A percentile compares a stretch with the other conserved stretches of the same genome.
Evolutionary conservation across 1,284 basidiomycete genomes (phyloP).

Genomic region (Ustilago tritici): DNA sequence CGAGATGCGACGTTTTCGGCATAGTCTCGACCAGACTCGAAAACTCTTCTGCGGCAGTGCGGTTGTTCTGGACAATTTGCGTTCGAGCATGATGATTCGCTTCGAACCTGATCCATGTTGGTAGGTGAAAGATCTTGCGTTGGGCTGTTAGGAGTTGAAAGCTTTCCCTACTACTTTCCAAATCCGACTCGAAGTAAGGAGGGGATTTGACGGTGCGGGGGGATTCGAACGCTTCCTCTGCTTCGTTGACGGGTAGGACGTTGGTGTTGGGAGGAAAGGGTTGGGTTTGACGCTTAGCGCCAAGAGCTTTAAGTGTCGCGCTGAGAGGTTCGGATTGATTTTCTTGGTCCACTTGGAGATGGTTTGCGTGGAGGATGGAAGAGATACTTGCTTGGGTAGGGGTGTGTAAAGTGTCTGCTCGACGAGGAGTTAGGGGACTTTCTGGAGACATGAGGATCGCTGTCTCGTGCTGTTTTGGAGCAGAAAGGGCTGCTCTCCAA

Average conservation of each 20-base stretch:
- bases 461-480: constrained; percentile 10
- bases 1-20: constrained; percentile 21
- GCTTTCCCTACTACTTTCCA: neutral
- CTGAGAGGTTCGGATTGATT: constrained; percentile 28
- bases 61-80: constrained; percentile 9
- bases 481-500: constrained; percentile 17
- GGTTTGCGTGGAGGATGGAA: neutral
- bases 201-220: neutral
- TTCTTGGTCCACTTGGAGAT: neutral
- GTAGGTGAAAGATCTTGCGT: constrained; percentile 26
- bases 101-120: constrained; percentile 32
- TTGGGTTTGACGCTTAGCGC: constrained; percentile 31
- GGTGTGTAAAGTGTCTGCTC: constrained; percentile 32
- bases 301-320: constrained; percentile 39
- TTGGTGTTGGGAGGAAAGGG: constrained; percentile 14
- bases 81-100: constrained; percentile 26
- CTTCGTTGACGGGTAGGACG: constrained; percentile 3
- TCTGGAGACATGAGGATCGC: constrained; percentile 28
- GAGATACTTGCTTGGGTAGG: constrained; percentile 29
- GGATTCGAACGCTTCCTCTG: neutral
- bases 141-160: constrained; percentile 22
- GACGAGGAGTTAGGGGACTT: constrained; percentile 37
- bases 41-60: constrained; percentile 13
- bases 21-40: neutral
- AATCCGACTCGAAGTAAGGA: constrained; percentile 5